Evolutionary conservation across 2,329 filamentous ascomycete genomes (phyloP).

Genomic region (Elsinoe perseae): DNA sequence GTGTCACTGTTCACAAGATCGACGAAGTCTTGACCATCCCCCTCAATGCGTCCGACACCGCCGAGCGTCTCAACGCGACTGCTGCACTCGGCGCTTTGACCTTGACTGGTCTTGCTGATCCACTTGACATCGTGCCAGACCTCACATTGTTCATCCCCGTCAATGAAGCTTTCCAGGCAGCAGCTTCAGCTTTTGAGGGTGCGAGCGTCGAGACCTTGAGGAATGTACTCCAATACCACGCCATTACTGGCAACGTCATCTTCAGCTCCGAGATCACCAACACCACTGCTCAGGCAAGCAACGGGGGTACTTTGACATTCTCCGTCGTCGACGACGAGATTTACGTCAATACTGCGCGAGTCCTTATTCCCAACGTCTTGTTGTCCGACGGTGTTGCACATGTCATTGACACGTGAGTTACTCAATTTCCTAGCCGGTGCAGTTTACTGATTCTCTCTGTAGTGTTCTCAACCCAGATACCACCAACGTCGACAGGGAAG

Average conservation of each 20-base stretch:
- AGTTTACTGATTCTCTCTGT: not conserved
- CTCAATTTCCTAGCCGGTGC: not conserved
- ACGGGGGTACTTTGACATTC: constrained; percentile 38
- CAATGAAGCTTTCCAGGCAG: constrained; percentile 28
- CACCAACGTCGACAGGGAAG: not conserved
- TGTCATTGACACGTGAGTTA: constrained; percentile 35
- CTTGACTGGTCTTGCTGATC: constrained; percentile 10
- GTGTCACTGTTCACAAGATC: constrained; percentile 20
- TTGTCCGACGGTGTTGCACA: constrained; percentile 51
- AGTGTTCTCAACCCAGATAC: constrained; percentile 15
- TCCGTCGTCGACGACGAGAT: constrained; percentile 35
- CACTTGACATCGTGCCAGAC: constrained; percentile 17
- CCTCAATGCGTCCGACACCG: constrained; percentile 13
- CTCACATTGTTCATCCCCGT: constrained; percentile 22
- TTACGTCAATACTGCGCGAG: constrained; percentile 47
- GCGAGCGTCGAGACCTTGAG: constrained; percentile 26
- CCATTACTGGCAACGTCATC: constrained; percentile 25
- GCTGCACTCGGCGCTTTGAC: constrained; percentile 14
- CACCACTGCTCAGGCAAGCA: constrained; percentile 23
- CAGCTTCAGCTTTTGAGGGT: constrained; percentile 29
- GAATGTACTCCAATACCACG: constrained; percentile 32
- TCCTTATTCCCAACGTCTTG: constrained; percentile 44
- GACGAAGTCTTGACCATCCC: constrained; percentile 18
- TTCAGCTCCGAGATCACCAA: constrained; percentile 30
- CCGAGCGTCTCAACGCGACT: constrained; percentile 19